Conservation (phyloP, 108 stramenopile genomes). For the Fragilaria radians region DNA sequence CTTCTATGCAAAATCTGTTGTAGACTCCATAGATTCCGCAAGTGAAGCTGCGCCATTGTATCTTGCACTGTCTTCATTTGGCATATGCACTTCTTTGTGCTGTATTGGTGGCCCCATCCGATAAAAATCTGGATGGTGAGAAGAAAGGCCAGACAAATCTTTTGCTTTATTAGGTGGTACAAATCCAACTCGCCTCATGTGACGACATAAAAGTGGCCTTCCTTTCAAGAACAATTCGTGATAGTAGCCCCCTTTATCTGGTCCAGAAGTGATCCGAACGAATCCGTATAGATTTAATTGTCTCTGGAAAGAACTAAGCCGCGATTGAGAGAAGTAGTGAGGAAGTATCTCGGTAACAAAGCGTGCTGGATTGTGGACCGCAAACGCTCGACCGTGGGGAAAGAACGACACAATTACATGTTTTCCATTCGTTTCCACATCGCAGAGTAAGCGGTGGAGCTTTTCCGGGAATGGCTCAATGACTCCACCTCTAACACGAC, state of each 20-base stretch:
- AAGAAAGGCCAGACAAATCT: not conserved
- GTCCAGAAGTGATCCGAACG: conserved; percentile 48
- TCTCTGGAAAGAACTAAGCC: conserved; percentile 74
- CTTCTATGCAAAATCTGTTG: no score
- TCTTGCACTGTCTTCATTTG: no score
- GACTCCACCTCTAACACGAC: conserved; percentile 49
- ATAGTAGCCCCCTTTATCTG: conserved; percentile 25
- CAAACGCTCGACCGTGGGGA: conserved; percentile 52
- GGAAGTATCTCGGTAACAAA: conserved; percentile 66
- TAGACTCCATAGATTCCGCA: no score
- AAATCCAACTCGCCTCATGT: conserved; percentile 12
- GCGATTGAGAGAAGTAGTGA: conserved; percentile 68
- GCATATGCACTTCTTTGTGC: no score
- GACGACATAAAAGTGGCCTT: conserved; percentile 8
- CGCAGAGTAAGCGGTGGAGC: conserved; percentile 8
- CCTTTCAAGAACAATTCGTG: conserved; percentile 22
- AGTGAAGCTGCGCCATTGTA: no score
- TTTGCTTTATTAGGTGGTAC: not conserved
- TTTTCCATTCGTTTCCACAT: conserved; percentile 18
- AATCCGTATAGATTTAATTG: conserved; percentile 86
- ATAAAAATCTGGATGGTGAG: conserved; percentile 2
- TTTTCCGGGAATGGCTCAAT: conserved; percentile 19
- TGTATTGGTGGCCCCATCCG: conserved; percentile 2
- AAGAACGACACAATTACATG: conserved; percentile 45
- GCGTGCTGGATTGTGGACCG: conserved; percentile 45